Conservation (phyloP, 2,329 filamentous ascomycete species). For the Clarireedia monteithiana region DNA sequence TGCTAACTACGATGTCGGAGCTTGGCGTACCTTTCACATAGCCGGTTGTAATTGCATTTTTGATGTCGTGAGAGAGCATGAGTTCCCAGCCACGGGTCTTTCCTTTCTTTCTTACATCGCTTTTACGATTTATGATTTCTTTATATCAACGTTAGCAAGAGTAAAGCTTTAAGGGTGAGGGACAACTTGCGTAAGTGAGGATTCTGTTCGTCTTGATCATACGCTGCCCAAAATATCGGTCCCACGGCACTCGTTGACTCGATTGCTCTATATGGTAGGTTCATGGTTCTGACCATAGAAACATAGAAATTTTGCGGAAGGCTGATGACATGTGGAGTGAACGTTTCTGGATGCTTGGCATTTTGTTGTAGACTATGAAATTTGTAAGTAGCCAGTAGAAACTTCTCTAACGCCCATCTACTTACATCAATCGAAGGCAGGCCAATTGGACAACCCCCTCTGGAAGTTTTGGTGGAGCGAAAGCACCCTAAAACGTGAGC, state of each 20-base stretch:
- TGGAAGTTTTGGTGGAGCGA: constrained; percentile 21
- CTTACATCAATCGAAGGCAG: constrained; percentile 19
- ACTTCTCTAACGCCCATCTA: not conserved
- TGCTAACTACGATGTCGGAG: constrained; percentile 43
- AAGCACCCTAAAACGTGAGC: constrained; percentile 22
- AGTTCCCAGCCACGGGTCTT: constrained; percentile 57
- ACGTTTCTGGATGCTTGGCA: constrained; percentile 50
- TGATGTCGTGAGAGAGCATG: constrained; percentile 51
- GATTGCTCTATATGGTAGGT: constrained; percentile 48
- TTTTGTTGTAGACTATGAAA: constrained; percentile 26
- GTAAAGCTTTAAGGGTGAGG: not conserved
- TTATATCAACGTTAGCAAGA: not conserved
- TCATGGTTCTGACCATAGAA: constrained; percentile 47
- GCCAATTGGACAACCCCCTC: constrained; percentile 18
- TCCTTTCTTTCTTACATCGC: constrained; percentile 58
- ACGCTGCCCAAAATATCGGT: constrained; percentile 54
- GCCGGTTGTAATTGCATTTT: constrained; percentile 47
- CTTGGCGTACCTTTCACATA: constrained; percentile 54
- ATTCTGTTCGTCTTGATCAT: constrained; percentile 47
- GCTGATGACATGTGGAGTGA: constrained; percentile 47
- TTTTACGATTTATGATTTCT: constrained; percentile 58
- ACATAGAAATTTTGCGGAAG: constrained; percentile 43
- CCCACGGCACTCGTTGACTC: constrained; percentile 53
- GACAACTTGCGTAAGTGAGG: constrained; percentile 45
- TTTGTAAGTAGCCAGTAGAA: not conserved